Evolutionary conservation across 805 yeast genomes (phyloP), one percentile per base, ranked within the genome.

Genomic region (Candida orba): DNA sequence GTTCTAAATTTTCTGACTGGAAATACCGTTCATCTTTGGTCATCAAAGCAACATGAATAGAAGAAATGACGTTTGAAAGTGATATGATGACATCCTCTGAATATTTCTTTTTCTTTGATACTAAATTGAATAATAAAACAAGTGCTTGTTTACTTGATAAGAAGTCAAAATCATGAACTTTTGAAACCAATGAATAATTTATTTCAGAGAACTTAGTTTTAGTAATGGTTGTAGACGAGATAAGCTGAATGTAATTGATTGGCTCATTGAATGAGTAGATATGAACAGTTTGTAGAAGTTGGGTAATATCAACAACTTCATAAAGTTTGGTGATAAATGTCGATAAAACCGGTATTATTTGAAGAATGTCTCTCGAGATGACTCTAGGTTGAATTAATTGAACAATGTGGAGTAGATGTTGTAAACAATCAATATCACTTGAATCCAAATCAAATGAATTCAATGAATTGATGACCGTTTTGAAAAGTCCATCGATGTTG

Each of bases 391-490:
- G 45, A 20, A 46, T 40, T 25, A 34, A 14, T 2, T 12, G 17
- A 4, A 48, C 53, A 4, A 45, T 10, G 22, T 39, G 32, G 8
- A 51, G 37, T 8, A 51, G 39, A 9, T 29, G 25, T 5, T 31
- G 40, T 5, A 48, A 31, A 6, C 20, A 32, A 8, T 35, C 33
- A 33, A 38, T 17, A 27, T 39, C 48, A 12, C 18, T 37, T 9
- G 36, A 31, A 8, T 34, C 35, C 4, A 43, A n/a, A 15, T 45
- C 30, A 12, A 49, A 15, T 3, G 36, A 34, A 4, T 41, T 35
- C 8, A 52, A 22, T 10, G 51, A 37, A 6, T 25, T 40, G 4
- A 41, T 15, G 8, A 51, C 25, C 2, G 50, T 50, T 18, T 32
- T 36, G 10, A 47, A 33, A 3, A 53, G 42, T 2, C 48, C 41